Evolutionary conservation across 768 basidiomycete genomes (phyloP), one percentile per base, ranked within the genome.

Genomic region (Calocybe cyanea): DNA sequence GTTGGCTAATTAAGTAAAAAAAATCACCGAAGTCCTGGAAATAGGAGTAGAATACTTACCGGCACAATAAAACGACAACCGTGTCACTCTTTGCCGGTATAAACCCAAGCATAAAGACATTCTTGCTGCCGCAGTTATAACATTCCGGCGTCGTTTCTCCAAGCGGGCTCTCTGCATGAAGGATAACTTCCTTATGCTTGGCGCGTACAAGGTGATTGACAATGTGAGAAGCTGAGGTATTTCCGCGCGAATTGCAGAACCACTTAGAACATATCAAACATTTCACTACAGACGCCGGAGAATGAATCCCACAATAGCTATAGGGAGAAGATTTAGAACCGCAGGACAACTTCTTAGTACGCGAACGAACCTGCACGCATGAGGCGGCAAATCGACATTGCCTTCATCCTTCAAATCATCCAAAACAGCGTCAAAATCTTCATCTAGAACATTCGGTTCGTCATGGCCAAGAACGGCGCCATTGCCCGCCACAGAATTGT

Each of bases 81-180:
- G 96, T 98, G 60, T 99, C 96, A 60, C 90, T 92, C 71, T 99
- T 99, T 15, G 96, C 96, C 2, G 96, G 96, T 57, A 99, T 99
- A 59, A 99, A 99, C 3, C 96, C 96, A 14, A 99, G 80, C 89
- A 97, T 93, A 61, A 99, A 99, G 10, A 98, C 96, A 60, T 99
- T 99, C 70, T 96, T 97, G 72, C 90, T 94, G 13, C 96, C 96
- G 60, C 96, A 99, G 59, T 93, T 94, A 73, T 99, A 99, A 64
- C 96, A 99, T 69, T 99, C 96, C 0, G 96, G 96, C 0, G 91
- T 89, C 1, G 96, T 98, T 68, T 98, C 96, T 1, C 96, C 96
- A 2, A 99, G 75, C 2, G 95, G 92, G 48, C 88, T 87, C 57
- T 98, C 95, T 41, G 89, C 87, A 60, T 99, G 96, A 23, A 99